These are phyloP conservation scores for Thermothielavioides terrestris DNA, from an alignment of 495 filamentous ascomycete genomes.

Conservation along the genomic window DNA sequence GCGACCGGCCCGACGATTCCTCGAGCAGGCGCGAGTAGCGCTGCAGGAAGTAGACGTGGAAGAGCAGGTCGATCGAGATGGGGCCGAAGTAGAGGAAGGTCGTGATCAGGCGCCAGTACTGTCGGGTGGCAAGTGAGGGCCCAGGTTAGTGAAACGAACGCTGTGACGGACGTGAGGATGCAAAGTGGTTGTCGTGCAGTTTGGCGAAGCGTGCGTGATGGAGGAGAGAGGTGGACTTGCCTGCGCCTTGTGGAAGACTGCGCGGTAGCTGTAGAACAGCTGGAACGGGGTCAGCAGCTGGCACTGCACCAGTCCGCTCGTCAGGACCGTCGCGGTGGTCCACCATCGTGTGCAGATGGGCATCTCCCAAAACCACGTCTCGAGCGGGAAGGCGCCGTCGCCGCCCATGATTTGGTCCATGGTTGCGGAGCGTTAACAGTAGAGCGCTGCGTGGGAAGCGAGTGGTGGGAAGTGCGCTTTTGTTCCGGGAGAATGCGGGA, in stretches of 20 bases:
- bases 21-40: conserved; percentile 93
- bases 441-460: no score
- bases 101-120: conserved; percentile 94
- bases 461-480: no score
- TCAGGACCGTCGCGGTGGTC: conserved; percentile 85
- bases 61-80: conserved; percentile 86
- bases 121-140: not conserved
- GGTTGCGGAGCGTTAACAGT: not conserved
- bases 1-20: conserved; percentile 80
- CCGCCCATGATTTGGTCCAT: conserved; percentile 66
- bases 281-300: conserved; percentile 84
- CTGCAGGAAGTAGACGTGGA: conserved; percentile 98
- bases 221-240: conserved; percentile 34
- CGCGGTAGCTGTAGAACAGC: conserved; percentile 90
- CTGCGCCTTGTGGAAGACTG: conserved; percentile 84
- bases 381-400: conserved; percentile 70
- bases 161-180: no score
- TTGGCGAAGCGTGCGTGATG: not conserved
- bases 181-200: not conserved
- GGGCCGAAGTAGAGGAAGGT: conserved; percentile 98
- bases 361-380: conserved; percentile 98
- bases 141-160: no score
- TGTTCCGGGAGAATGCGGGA: not conserved
- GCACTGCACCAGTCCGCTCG: conserved; percentile 88
- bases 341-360: conserved; percentile 91